A percentile compares a stretch with the other conserved stretches of the same genome.
These are phyloP conservation scores for Colletotrichum sp. DNA, from an alignment of 2,329 filamentous ascomycete species.

Conservation along the genomic window DNA sequence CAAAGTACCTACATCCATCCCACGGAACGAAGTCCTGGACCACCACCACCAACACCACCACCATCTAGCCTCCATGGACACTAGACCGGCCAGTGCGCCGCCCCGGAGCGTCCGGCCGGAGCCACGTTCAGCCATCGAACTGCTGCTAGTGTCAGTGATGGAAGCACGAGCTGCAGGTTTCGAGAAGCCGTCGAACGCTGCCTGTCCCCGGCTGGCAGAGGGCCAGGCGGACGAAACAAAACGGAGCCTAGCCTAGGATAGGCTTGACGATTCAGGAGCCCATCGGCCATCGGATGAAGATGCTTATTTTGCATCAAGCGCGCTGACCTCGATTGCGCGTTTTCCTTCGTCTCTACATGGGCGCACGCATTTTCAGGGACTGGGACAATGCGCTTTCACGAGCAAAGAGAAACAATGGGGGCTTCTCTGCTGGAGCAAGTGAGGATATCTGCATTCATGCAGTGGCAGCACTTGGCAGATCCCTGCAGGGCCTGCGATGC, in stretches of 20 bases:
- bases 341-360: background rate
- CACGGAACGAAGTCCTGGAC: background rate
- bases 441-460: background rate
- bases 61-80: too few species aligned
- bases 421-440: background rate
- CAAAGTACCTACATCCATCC: background rate
- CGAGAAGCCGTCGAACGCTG: constrained; percentile 13
- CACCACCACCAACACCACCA: background rate
- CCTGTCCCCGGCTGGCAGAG: background rate
- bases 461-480: background rate
- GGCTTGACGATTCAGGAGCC: background rate
- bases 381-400: background rate
- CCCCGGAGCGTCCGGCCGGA: background rate
- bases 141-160: background rate
- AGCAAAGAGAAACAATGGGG: background rate
- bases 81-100: background rate
- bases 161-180: constrained; percentile 4
- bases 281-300: background rate
- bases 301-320: background rate
- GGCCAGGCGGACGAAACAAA: background rate
- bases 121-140: background rate
- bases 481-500: background rate
- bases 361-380: background rate
- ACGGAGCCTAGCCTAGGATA: background rate
- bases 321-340: background rate